Evolutionary conservation across 768 basidiomycete genomes (phyloP), one percentile per base, ranked within the genome.

Genomic region (Thelephora ganbajun): DNA sequence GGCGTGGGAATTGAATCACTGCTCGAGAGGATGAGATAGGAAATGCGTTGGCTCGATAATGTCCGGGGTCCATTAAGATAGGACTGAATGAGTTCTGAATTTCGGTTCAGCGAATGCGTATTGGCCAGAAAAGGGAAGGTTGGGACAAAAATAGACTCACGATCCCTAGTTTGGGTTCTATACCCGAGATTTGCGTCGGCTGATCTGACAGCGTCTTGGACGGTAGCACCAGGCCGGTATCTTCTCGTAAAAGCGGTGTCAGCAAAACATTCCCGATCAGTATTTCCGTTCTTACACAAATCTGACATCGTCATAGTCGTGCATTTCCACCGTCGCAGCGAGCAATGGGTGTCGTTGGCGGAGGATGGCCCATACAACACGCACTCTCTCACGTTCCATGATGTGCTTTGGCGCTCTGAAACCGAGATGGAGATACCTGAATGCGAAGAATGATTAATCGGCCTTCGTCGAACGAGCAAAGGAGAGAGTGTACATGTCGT

Each of bases 31-130:
- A 83, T 62, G 46, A 90, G 70, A 59, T 74, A 77, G 1, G 85
- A 81, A 13, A 89, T 69, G 6, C 77, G 69, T 1, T 76, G 62
- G 56, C 77, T 71, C 0, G 80, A 82, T 6, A 92, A 69, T 0
- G 77, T 83, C 18, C 87, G 75, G 0, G 80, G 70, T 1, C 85
- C 88, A 57, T 90, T 92, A 43, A 90, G 66, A 58, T 87, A 90
- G 0, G 63, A 56, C 49, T 83, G 72, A 50, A 89, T 74, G 9
- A 87, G 66, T 47, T 73, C 77, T 80, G 51, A 4, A 44, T 20
- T 33, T 30, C 4, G 45, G 14, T 41, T 22, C 16, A 16, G 12
- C 12, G 39, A 14, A 5, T 14, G 36, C 14, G 19, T 37, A 14
- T 2, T 37, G 14, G 36, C 19, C 14, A 5, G 3, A 19, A 37